Evolutionary conservation across 495 filamentous ascomycete genomes (phyloP), one percentile per base, ranked within the genome.

Genomic region (Thermochaetoides thermophila): DNA sequence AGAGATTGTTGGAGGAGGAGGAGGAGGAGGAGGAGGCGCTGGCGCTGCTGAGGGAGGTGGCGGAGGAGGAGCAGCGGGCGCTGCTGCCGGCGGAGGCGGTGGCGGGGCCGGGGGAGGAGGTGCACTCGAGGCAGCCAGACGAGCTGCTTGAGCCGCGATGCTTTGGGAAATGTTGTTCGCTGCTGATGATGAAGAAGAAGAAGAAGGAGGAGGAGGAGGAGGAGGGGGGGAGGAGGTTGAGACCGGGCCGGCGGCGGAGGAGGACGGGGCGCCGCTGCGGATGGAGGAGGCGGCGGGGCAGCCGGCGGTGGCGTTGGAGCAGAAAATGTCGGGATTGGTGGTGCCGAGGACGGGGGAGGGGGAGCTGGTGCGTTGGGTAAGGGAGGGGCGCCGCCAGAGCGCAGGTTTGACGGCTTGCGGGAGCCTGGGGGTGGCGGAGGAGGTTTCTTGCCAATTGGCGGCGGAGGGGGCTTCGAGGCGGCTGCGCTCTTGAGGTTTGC

Each of bases 341-440:
- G 57, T 4, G 69, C 6, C 6, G 58, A 23, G 62, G 60, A 17
- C 3, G 34, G 19, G 18, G 63, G 49, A 18, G 71, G 63, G 22
- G 68, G 63, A 13, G 74, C 59, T 24, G 72, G 67, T 6, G 60
- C 51, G 13, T 57, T 43, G n/a, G 61, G 59, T 19, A 60, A 48
- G 27, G 61, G 56, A 38, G 64, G 60, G 68, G 53, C 58, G 58
- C 19, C 49, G 56, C 53, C 22, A 61, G 59, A 22, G 21, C 21
- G 21, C 21, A 11, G 21, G 21, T 24, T 6, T 11, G 72, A 76
- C 4, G 74, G 77, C 48, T 83, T 85, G 35, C 78, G 62, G 18
- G 69, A 74, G 32, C 71, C 73, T n/a, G 70, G 77, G 21, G 72
- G 68, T 18, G 76, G 68, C 26, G 76, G 75, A 20, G 78, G 77